Base-by-base conservation (phyloP, 495 filamentous ascomycete species). In the Saxophila tyrrhenica region DNA sequence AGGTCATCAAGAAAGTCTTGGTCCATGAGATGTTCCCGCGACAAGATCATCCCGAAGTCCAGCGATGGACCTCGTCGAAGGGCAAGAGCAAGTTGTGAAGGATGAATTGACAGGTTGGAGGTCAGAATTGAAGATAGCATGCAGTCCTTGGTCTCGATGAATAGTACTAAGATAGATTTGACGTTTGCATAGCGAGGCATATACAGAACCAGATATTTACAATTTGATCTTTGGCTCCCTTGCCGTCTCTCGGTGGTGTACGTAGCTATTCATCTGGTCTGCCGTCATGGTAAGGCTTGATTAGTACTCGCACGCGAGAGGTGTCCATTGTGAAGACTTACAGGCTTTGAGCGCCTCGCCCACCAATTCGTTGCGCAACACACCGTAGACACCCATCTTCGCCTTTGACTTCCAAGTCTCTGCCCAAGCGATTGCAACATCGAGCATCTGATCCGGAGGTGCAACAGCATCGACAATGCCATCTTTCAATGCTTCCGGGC, bases 401-500 rank as follows among this genome's bases (percentile, higher is more conserved):
- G 69, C 69, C 64, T 72, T 75, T 3, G 67, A 64, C 35, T 66
- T 68, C 60, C 69, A 66, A 42, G 66, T 67, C 29, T 57, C 55
- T 16, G 58, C 74, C 43, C 67, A 46, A 45, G 69, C 64, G 24
- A 75, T 23, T 10, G 71, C 70, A 44, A 50, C 64, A 22, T 71
- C 65, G n/a, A 73, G 50, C 73, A 75, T 75, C 32, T 66, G 47
- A 24, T 70, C 69, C 22, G 72, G 72, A 24, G 67, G 63, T 1
- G 71, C 70, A 51, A 75, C 52, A 20, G 63, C 69, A 64, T 77
- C 72, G 2, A 77, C 72, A 59, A 77, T 68, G 0, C 70, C 73
- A 61, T 75, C 74, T 32, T 65, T 61, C 25, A 75, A 42, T 9
- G 74, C 73, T 54, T 74, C 67, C 39, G 67, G 63, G 0, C 67